Conservation (phyloP, 2,329 filamentous ascomycete species). For the Pezicula neosporulosa region DNA sequence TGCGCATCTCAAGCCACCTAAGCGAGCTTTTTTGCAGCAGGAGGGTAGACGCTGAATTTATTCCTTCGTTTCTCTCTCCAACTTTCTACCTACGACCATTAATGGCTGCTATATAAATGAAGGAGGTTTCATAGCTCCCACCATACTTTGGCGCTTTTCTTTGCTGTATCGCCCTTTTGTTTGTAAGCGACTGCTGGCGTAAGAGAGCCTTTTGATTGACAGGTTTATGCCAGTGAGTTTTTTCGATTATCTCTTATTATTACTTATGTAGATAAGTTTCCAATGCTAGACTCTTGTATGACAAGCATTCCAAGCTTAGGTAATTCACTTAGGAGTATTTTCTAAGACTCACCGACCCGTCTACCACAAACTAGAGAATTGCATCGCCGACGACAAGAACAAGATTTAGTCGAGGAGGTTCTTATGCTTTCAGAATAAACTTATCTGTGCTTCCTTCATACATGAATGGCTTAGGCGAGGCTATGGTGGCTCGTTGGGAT, state of each 20-base stretch:
- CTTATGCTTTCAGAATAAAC: too few species aligned
- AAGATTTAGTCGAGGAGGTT: too few species aligned
- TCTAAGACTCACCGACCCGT: too few species aligned
- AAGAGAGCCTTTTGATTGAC: constrained; percentile 25
- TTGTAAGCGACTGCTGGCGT: constrained; percentile 29
- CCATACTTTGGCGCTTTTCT: constrained; percentile 36
- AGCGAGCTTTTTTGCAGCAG: too few species aligned
- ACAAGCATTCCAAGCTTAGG: background rate
- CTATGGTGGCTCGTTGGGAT: too few species aligned
- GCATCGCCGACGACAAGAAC: too few species aligned
- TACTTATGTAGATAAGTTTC: constrained; percentile 24
- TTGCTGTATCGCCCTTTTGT: constrained; percentile 25
- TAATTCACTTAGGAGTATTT: background rate
- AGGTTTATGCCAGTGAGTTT: constrained; percentile 14
- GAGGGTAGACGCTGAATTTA: constrained; percentile 22
- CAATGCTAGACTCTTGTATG: background rate
- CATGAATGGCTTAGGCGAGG: too few species aligned
- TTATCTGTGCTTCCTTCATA: too few species aligned
- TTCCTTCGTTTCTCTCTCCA: constrained; percentile 35
- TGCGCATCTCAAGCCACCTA: too few species aligned
- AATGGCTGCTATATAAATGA: constrained; percentile 37
- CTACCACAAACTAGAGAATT: too few species aligned
- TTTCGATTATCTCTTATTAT: constrained; percentile 31
- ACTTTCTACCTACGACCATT: constrained; percentile 38
- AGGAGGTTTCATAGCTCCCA: constrained; percentile 37